Evolutionary conservation across 1,139 yeast genomes (phyloP).

Genomic region (Ogataea hybrid): DNA sequence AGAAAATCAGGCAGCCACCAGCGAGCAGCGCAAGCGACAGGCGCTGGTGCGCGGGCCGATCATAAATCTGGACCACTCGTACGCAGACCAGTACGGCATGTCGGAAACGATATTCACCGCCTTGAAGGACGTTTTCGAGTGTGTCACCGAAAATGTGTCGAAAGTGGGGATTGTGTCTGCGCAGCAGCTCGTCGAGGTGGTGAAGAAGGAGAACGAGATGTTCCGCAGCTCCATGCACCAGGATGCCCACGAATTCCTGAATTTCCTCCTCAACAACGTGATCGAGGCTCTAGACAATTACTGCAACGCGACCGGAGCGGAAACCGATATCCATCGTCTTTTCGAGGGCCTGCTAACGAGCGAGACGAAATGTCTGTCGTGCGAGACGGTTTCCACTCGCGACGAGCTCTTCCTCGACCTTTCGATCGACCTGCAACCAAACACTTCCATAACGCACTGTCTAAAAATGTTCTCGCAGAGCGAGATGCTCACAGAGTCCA

Average conservation of each 20-base stretch:
- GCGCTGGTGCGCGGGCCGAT: constrained; percentile 86
- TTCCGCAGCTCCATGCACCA: constrained; percentile 95
- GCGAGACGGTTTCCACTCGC: constrained; percentile 82
- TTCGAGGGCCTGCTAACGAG: constrained; percentile 87
- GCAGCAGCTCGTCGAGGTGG: constrained; percentile 61
- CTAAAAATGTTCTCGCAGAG: constrained; percentile 78
- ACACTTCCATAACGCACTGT: constrained; percentile 72
- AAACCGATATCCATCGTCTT: constrained; percentile 52
- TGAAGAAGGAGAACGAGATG: constrained; percentile 78
- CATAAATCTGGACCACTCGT: constrained; percentile 71
- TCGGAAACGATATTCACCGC: constrained; percentile 65
- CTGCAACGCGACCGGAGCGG: constrained; percentile 13
- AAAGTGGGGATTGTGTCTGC: constrained; percentile 88
- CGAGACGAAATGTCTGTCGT: constrained; percentile 85
- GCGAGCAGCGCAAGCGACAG: constrained; percentile 76
- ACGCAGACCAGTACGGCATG: constrained; percentile 44
- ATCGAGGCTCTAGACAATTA: constrained; percentile 60
- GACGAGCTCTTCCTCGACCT: constrained; percentile 87
- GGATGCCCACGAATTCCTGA: constrained; percentile 96
- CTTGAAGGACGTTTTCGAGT: constrained; percentile 80
- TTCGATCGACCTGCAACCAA: constrained; percentile 78
- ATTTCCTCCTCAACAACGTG: constrained; percentile 77
- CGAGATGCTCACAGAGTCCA: constrained; percentile 82
- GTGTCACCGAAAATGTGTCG: constrained; percentile 70
- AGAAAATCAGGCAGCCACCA: constrained; percentile 52